Conservation (phyloP, 129 eudicot species). For the Mikania micrantha region DNA sequence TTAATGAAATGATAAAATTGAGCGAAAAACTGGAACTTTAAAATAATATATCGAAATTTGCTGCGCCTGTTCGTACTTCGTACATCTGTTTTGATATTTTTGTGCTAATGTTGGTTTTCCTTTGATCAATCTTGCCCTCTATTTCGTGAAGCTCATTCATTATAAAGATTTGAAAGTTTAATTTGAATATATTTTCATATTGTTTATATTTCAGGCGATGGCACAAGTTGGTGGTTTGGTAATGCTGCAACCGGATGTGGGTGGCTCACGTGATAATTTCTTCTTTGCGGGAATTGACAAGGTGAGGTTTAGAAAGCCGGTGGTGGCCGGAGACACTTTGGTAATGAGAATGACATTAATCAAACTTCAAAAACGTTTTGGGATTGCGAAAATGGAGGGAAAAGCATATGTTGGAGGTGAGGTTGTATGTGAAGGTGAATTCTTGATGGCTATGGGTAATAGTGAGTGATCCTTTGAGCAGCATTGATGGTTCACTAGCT, state of each 20-base stretch:
- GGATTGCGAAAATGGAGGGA: constrained; percentile 83
- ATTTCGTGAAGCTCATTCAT: neutral
- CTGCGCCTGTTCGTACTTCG: neutral
- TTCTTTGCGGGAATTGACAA: constrained; percentile 92
- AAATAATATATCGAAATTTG: no score
- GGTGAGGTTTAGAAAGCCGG: constrained; percentile 79
- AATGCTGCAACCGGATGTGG: constrained; percentile 80
- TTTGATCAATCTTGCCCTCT: neutral
- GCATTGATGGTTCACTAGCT: neutral
- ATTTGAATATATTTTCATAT: neutral
- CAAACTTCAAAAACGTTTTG: constrained; percentile 81
- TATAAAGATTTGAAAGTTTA: neutral
- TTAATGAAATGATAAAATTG: neutral
- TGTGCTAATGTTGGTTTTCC: no score
- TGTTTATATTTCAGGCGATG: constrained; percentile 49
- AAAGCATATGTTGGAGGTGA: constrained; percentile 91
- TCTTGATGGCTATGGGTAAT: constrained; percentile 76
- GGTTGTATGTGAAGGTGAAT: constrained; percentile 80
- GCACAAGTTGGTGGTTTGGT: constrained; percentile 89
- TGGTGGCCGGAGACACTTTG: constrained; percentile 79
- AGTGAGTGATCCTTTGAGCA: constrained; percentile 16
- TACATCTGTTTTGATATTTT: neutral
- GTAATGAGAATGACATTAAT: constrained; percentile 74
- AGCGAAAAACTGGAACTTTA: neutral
- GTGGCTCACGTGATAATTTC: constrained; percentile 71